These are phyloP conservation scores for Gnaphalium uliginosum DNA, from an alignment of 129 eudicot species.

Conservation along the genomic window DNA sequence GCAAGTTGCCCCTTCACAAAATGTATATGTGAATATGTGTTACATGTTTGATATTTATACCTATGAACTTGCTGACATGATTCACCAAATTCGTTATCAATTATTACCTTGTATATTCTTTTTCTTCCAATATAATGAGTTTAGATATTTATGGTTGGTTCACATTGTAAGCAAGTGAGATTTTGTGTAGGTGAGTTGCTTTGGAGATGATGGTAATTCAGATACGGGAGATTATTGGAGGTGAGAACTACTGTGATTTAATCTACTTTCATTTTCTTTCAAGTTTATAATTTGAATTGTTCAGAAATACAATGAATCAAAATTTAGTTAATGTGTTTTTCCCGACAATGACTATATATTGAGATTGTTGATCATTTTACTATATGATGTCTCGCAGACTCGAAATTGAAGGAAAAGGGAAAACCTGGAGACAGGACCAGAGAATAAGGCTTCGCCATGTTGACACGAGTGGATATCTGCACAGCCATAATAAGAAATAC, in stretches of 20 bases:
- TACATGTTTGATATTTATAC: not conserved
- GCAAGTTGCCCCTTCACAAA: not conserved
- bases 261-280: not conserved
- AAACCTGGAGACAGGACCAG: slow-evolving; percentile 94
- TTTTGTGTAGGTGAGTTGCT: slow-evolving; percentile 86
- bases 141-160: slow-evolving; percentile 8
- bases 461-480: slow-evolving; percentile 91
- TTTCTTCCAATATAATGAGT: not conserved
- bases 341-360: not conserved
- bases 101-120: not conserved
- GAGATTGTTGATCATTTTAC: slow-evolving; percentile 10
- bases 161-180: slow-evolving; percentile 11
- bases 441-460: slow-evolving; percentile 86
- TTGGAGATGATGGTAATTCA: slow-evolving; percentile 79
- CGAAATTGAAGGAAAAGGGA: slow-evolving; percentile 89
- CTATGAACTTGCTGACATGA: not conserved
- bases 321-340: not conserved
- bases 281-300: not conserved
- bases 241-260: slow-evolving; percentile 39
- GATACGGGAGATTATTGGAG: slow-evolving; percentile 99
- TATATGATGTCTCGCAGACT: slow-evolving; percentile 44
- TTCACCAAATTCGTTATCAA: not conserved
- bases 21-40: not conserved
- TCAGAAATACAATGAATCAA: not conserved
- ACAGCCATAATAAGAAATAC: slow-evolving; percentile 96